Evolutionary conservation across 2,329 filamentous ascomycete species (phyloP).

Genomic region (Gyromitra esculenta): DNA sequence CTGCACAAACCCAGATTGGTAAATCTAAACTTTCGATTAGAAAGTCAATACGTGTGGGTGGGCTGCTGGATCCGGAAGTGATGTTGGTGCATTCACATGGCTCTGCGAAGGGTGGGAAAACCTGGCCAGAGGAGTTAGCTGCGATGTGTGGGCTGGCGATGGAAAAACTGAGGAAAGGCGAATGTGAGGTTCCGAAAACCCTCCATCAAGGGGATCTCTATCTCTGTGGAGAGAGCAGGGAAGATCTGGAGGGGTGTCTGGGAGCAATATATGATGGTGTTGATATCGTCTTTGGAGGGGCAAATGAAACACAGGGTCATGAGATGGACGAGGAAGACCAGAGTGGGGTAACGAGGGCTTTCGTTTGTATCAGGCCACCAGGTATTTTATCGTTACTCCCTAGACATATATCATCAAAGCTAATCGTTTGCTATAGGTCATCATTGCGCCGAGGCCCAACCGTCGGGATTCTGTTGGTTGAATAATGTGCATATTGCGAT

Average conservation of each 20-base stretch:
- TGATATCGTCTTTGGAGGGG: constrained; percentile 77
- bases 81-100: constrained; percentile 82
- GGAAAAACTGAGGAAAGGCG: constrained; percentile 72
- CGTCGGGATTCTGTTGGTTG: constrained; percentile 97
- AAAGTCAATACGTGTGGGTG: constrained; percentile 77
- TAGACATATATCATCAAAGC: neutral
- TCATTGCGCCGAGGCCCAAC: constrained; percentile 88
- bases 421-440: constrained; percentile 68
- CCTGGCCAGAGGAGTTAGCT: constrained; percentile 69
- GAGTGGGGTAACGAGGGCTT: constrained; percentile 76
- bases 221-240: constrained; percentile 82
- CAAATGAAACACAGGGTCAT: constrained; percentile 48
- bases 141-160: constrained; percentile 80
- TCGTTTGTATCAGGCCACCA: constrained; percentile 90
- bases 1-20: constrained; percentile 90
- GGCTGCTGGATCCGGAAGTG: constrained; percentile 78
- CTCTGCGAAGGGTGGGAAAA: constrained; percentile 57
- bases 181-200: constrained; percentile 63
- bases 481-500: constrained; percentile 99
- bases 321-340: constrained; percentile 56
- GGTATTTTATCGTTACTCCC: constrained; percentile 49
- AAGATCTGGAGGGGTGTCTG: constrained; percentile 88
- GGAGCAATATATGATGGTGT: constrained; percentile 94
- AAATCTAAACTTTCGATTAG: constrained; percentile 68
- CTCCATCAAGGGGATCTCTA: constrained; percentile 93